Conservation (phyloP, 106 monocot species). For the Hemerocallis citrina region DNA sequence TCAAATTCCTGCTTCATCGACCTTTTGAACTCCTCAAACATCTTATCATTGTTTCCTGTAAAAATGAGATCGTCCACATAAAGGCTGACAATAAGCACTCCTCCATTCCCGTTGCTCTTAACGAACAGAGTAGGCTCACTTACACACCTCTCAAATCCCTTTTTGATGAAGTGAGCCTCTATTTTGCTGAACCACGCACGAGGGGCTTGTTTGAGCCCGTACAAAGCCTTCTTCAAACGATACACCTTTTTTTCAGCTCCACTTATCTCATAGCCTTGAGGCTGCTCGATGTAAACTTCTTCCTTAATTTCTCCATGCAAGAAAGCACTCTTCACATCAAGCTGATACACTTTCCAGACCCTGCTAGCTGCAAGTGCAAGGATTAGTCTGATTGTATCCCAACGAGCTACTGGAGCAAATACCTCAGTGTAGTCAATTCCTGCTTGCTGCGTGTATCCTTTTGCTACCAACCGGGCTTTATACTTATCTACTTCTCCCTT, state of each 20-base stretch:
- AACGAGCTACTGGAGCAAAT: too few species aligned
- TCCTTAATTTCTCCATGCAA: background rate
- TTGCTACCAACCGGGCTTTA: too few species aligned
- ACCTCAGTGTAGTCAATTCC: too few species aligned
- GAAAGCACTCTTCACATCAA: too few species aligned
- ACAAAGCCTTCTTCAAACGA: background rate
- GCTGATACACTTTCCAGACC: too few species aligned
- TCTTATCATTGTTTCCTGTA: background rate
- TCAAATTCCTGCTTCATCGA: constrained; percentile 3
- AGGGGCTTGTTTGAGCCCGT: constrained; percentile 4
- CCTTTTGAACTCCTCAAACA: background rate
- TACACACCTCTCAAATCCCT: background rate
- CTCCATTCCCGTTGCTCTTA: background rate
- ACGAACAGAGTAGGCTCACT: background rate
- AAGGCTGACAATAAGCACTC: background rate
- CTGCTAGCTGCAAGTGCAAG: too few species aligned
- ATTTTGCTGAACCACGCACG: background rate
- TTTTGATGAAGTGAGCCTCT: background rate
- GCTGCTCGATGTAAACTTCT: background rate
- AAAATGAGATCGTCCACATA: constrained; percentile 4
- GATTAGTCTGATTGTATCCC: too few species aligned
- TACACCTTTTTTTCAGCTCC: background rate
- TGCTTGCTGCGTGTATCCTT: too few species aligned
- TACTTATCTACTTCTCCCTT: too few species aligned
- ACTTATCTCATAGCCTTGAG: background rate